Evolutionary conservation across 305 asterid species (phyloP).

Genomic region (Nicotiana rustica): DNA sequence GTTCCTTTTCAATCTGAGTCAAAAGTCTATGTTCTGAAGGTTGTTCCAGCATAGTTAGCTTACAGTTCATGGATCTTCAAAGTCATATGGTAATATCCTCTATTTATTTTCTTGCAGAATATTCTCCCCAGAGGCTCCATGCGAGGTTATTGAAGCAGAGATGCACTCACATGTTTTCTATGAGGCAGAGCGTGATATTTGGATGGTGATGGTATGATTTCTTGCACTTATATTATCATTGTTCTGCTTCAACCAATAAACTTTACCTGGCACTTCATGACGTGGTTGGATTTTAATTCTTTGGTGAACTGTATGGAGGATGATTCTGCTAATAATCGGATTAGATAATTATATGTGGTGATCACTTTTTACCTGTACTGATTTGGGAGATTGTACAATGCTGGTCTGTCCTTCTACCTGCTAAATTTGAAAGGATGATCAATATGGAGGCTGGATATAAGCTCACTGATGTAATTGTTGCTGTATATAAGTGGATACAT

Average conservation of each 20-base stretch:
- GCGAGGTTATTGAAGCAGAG: slow-evolving; percentile 96
- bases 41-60: too few species aligned
- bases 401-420: background rate
- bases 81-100: background rate
- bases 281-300: slow-evolving; percentile 11
- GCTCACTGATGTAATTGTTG: background rate
- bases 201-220: slow-evolving; percentile 91
- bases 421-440: background rate
- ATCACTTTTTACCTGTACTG: background rate
- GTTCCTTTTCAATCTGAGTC: too few species aligned
- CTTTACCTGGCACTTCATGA: background rate
- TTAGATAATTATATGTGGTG: slow-evolving; percentile 10
- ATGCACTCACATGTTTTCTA: slow-evolving; percentile 89
- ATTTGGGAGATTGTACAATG: background rate
- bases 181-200: slow-evolving; percentile 94
- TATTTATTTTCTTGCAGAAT: slow-evolving; percentile 54
- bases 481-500: slow-evolving; percentile 21
- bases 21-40: too few species aligned
- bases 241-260: background rate
- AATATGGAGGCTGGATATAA: background rate
- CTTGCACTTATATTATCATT: background rate
- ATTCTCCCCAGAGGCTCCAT: slow-evolving; percentile 91
- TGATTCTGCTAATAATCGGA: background rate
- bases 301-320: slow-evolving; percentile 4
- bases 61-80: background rate